These are phyloP conservation scores for Tympanopsis confertula DNA, from an alignment of 2,329 filamentous ascomycete species.

Conservation along the genomic window DNA sequence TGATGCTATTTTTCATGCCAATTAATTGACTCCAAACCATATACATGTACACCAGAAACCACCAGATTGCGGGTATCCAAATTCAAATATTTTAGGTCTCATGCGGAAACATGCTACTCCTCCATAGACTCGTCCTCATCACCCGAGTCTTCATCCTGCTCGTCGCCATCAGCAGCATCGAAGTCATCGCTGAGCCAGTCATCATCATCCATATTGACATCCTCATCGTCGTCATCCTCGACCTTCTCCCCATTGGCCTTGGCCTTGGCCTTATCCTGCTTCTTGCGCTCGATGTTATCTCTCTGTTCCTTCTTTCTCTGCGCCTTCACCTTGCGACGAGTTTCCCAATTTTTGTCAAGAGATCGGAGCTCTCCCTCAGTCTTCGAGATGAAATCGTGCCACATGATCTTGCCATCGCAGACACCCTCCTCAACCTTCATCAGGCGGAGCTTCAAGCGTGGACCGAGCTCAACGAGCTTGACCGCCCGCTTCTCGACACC, in stretches of 20 bases:
- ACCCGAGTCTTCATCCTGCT: background rate
- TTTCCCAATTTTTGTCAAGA: background rate
- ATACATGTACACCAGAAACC: no score
- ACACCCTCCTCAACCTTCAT: background rate
- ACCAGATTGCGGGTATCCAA: no score
- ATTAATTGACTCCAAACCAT: no score
- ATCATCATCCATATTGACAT: background rate
- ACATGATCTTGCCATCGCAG: background rate
- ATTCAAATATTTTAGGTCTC: no score
- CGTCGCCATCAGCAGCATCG: background rate
- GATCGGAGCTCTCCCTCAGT: background rate
- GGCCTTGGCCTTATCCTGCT: slow-evolving; percentile 1
- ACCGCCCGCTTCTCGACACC: background rate
- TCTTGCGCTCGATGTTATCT: background rate
- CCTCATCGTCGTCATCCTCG: background rate
- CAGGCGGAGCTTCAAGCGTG: background rate
- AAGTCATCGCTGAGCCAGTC: background rate
- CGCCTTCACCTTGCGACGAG: background rate
- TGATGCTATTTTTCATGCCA: no score
- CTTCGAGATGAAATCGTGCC: background rate
- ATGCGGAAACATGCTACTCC: no score
- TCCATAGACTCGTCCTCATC: slow-evolving; percentile 1
- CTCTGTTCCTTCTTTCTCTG: background rate
- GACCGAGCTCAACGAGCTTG: slow-evolving; percentile 1
- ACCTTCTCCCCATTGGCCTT: background rate